Evolutionary conservation across 1,284 basidiomycete genomes (phyloP).

Genomic region (Ganoderma resinaceum): DNA sequence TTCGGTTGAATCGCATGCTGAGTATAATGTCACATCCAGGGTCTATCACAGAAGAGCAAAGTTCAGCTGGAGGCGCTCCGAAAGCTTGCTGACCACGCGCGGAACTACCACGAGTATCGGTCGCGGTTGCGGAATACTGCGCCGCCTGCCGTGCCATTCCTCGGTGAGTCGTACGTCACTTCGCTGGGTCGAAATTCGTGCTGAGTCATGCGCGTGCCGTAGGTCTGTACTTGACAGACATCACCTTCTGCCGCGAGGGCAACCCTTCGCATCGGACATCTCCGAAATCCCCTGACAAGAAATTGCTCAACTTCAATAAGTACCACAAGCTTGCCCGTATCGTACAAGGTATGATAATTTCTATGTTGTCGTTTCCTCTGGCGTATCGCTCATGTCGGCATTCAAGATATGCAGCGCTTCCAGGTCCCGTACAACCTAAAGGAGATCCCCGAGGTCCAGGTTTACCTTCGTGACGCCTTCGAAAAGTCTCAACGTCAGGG

Average conservation of each 20-base stretch:
- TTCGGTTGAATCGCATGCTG: conserved; percentile 14
- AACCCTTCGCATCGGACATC: conserved; percentile 90
- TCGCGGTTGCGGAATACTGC: conserved; percentile 81
- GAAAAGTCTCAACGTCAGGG: conserved; percentile 76
- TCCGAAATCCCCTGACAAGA: conserved; percentile 77
- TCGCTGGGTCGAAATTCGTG: conserved; percentile 7
- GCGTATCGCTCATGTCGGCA: conserved; percentile 1
- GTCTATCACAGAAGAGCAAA: conserved; percentile 86
- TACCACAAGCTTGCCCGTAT: conserved; percentile 91
- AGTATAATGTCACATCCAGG: conserved; percentile 55
- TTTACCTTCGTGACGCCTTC: conserved; percentile 76
- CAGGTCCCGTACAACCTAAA: conserved; percentile 87
- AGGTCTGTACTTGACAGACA: conserved; percentile 89
- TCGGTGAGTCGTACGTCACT: conserved; percentile 61
- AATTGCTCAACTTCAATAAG: conserved; percentile 95
- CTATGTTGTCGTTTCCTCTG: not conserved
- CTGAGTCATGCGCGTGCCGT: conserved; percentile 4
- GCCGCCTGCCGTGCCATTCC: conserved; percentile 91
- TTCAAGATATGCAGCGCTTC: conserved; percentile 89
- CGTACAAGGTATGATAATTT: conserved; percentile 67
- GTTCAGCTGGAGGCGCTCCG: conserved; percentile 82
- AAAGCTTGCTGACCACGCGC: conserved; percentile 86
- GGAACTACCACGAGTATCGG: conserved; percentile 95
- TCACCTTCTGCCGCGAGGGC: conserved; percentile 96
- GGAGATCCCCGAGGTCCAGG: conserved; percentile 85